phyloP scores from a whole-genome alignment of 1,284 basidiomycete species.

The Cryptococcus amylolentus region DNA sequence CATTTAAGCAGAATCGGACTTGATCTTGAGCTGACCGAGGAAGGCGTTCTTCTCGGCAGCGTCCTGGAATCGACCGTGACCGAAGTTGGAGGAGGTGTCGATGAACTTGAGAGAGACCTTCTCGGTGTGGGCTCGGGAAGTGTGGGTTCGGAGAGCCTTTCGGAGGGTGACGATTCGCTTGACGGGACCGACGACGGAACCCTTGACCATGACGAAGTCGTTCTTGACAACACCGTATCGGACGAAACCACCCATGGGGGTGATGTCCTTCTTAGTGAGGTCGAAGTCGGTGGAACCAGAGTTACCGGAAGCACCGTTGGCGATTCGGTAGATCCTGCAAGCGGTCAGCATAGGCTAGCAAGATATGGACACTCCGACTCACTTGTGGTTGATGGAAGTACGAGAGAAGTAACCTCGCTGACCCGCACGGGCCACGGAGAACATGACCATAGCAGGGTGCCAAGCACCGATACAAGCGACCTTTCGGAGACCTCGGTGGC shows the following conservation, averaged over 20 bases:
- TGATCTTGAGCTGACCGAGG: conserved; percentile 64
- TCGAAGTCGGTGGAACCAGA: conserved; percentile 94
- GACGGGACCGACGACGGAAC: conserved; percentile 89
- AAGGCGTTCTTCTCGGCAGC: conserved; percentile 92
- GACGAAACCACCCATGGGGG: conserved; percentile 98
- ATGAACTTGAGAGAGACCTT: conserved; percentile 97
- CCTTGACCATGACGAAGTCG: conserved; percentile 96
- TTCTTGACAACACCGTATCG: conserved; percentile 97
- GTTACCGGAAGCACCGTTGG: conserved; percentile 69
- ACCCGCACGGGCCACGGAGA: conserved; percentile 99
- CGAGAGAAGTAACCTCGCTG: conserved; percentile 99
- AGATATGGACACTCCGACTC: not conserved
- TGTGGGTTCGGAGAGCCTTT: conserved; percentile 42
- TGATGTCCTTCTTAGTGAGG: conserved; percentile 91
- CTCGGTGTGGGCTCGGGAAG: conserved; percentile 60
- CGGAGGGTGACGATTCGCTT: conserved; percentile 71
- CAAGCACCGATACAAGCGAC: conserved; percentile 92
- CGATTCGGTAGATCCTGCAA: conserved; percentile 82
- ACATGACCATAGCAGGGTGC: conserved; percentile 70
- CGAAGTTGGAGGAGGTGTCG: conserved; percentile 85
- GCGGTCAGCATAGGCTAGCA: not conserved
- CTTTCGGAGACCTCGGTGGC: conserved; percentile 97
- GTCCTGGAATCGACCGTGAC: conserved; percentile 69
- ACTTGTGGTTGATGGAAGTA: conserved; percentile 95
- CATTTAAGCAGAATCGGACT: conserved; percentile 16